phyloP scores from a whole-genome alignment of 2,329 filamentous ascomycete genomes.

The Drechslerella coelobrocha region DNA sequence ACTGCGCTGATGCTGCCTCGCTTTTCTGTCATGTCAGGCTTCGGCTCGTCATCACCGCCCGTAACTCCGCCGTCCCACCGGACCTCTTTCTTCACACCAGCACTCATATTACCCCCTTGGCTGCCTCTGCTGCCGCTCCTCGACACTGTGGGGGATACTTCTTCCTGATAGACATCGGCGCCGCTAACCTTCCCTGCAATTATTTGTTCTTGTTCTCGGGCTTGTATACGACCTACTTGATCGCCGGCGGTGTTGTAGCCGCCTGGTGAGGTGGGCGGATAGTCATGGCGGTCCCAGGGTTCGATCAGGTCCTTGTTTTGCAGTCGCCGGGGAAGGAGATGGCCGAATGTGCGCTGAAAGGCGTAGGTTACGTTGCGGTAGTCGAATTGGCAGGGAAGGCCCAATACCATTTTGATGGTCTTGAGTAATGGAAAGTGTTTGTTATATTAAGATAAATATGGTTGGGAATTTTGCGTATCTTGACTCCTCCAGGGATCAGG shows the following conservation, averaged over 20 bases:
- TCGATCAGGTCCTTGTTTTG: slow-evolving; percentile 19
- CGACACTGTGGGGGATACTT: neutral
- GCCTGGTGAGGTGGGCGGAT: slow-evolving; percentile 5
- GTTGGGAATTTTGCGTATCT: no score
- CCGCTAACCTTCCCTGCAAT: slow-evolving; percentile 14
- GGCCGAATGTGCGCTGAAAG: slow-evolving; percentile 38
- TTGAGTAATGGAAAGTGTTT: neutral
- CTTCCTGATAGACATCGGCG: slow-evolving; percentile 16
- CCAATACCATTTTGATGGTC: slow-evolving; percentile 28
- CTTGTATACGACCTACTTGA: slow-evolving; percentile 17
- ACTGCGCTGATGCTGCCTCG: slow-evolving; percentile 26
- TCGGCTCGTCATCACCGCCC: slow-evolving; percentile 6
- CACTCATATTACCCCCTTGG: slow-evolving; percentile 3
- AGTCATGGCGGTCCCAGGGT: slow-evolving; percentile 11
- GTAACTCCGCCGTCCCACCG: slow-evolving; percentile 23
- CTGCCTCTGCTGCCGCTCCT: slow-evolving; percentile 2
- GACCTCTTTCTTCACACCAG: slow-evolving; percentile 29
- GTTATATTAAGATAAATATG: neutral
- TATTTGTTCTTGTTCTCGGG: slow-evolving; percentile 19
- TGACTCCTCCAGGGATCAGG: no score
- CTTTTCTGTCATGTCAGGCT: slow-evolving; percentile 2
- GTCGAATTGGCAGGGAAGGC: slow-evolving; percentile 40
- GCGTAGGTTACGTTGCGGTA: slow-evolving; percentile 32
- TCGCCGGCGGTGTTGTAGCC: slow-evolving; percentile 30
- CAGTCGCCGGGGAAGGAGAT: slow-evolving; percentile 28